A percentile compares a stretch with the other conserved stretches of the same genome.
These are phyloP conservation scores for Ophiocordyceps robertsii DNA, from an alignment of 2,329 filamentous ascomycete genomes.

Conservation along the genomic window DNA sequence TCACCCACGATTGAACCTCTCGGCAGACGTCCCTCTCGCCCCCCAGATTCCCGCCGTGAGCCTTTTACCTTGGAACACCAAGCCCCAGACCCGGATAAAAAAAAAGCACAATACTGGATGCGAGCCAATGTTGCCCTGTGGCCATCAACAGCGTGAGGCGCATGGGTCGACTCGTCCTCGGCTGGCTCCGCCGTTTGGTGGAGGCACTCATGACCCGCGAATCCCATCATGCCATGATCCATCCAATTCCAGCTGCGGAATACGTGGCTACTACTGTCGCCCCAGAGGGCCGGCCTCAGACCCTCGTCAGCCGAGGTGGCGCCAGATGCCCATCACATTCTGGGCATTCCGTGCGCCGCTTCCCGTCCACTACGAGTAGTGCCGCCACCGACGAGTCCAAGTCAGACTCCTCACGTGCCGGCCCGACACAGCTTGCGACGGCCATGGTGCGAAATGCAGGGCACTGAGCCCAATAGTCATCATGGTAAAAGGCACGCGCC, in stretches of 20 bases:
- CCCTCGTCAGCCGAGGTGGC: neutral
- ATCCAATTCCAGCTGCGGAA: neutral
- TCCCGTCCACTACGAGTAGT: neutral
- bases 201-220: neutral
- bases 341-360: neutral
- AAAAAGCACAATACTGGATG: neutral
- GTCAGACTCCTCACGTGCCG: neutral
- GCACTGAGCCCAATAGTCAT: neutral
- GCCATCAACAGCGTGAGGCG: neutral
- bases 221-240: conserved; percentile 2
- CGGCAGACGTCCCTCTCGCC: conserved; percentile 1
- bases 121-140: neutral
- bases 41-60: neutral
- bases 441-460: neutral
- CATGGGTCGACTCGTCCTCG: too few relatives aligned
- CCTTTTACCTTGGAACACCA: neutral
- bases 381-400: neutral
- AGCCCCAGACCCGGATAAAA: neutral
- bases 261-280: neutral
- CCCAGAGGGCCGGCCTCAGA: neutral
- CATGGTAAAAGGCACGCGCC: neutral
- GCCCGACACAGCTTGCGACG: neutral
- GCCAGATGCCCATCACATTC: neutral
- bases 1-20: neutral
- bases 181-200: too few relatives aligned